These are phyloP conservation scores for Jacaranda mimosifolia DNA, from an alignment of 257 asterid genomes.

Conservation along the genomic window DNA sequence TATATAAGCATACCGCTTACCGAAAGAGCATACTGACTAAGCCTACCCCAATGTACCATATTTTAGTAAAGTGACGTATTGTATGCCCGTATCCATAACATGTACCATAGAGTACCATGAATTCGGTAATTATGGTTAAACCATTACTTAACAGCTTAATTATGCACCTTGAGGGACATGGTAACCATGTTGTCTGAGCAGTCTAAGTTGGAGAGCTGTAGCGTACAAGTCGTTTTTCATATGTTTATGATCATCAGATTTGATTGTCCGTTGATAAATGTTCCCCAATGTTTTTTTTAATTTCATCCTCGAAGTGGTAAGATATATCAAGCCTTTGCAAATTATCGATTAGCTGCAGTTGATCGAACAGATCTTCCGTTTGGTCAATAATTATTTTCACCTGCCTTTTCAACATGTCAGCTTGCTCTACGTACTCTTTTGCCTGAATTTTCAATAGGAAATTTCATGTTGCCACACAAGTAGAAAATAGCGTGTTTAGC, in stretches of 20 bases:
- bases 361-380: constrained; percentile 34
- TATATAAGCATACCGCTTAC: too few species aligned
- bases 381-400: constrained; percentile 39
- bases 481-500: too few species aligned
- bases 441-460: too few species aligned
- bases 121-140: too few species aligned
- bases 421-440: constrained; percentile 38
- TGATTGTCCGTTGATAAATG: background rate
- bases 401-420: constrained; percentile 40
- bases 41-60: too few species aligned
- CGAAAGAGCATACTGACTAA: too few species aligned
- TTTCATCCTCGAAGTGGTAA: constrained; percentile 45
- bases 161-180: constrained; percentile 53
- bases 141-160: too few species aligned
- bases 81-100: too few species aligned
- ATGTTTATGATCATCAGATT: background rate
- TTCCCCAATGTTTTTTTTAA: constrained; percentile 17
- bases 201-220: constrained; percentile 44
- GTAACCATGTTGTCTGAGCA: constrained; percentile 53
- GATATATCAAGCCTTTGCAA: constrained; percentile 59
- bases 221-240: constrained; percentile 32
- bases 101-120: too few species aligned
- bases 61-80: too few species aligned
- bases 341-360: constrained; percentile 54
- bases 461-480: too few species aligned